Percentiles rank a stretch among this genome's conserved stretches.
These are phyloP conservation scores for Maudiozyma barnettii DNA, from an alignment of 805 yeast genomes.

Conservation along the genomic window DNA sequence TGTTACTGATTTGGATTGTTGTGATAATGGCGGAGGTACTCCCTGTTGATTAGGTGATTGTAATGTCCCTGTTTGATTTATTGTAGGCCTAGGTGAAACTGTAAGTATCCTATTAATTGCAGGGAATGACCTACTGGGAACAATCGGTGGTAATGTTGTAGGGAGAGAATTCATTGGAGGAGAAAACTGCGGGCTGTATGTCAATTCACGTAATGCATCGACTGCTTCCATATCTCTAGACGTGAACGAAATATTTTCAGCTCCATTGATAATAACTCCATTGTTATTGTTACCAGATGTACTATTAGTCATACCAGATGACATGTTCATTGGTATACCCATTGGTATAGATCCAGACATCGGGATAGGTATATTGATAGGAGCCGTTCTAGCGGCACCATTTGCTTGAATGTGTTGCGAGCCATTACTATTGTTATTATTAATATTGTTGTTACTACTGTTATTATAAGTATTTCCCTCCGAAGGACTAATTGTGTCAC, in stretches of 20 bases:
- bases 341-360: background rate
- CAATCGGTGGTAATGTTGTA: constrained; percentile 2
- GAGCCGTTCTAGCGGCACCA: background rate
- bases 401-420: background rate
- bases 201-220: constrained; percentile 22
- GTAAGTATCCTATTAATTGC: constrained; percentile 5
- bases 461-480: background rate
- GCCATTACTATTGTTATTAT: background rate
- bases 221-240: constrained; percentile 22
- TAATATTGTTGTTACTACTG: background rate
- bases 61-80: background rate
- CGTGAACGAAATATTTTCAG: constrained; percentile 3
- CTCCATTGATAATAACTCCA: background rate
- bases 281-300: background rate
- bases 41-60: constrained; percentile 2
- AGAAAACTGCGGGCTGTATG: constrained; percentile 14
- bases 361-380: background rate
- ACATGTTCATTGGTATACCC: too few species aligned
- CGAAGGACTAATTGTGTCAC: constrained; percentile 1
- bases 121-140: constrained; percentile 1
- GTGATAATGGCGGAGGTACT: constrained; percentile 1
- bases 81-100: background rate
- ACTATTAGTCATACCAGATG: background rate
- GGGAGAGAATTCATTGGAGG: background rate
- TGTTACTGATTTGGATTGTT: background rate